Evolutionary conservation across 2,329 filamentous ascomycete species (phyloP), one percentile per base, ranked within the genome.

Genomic region (Cordyceps farinosa): DNA sequence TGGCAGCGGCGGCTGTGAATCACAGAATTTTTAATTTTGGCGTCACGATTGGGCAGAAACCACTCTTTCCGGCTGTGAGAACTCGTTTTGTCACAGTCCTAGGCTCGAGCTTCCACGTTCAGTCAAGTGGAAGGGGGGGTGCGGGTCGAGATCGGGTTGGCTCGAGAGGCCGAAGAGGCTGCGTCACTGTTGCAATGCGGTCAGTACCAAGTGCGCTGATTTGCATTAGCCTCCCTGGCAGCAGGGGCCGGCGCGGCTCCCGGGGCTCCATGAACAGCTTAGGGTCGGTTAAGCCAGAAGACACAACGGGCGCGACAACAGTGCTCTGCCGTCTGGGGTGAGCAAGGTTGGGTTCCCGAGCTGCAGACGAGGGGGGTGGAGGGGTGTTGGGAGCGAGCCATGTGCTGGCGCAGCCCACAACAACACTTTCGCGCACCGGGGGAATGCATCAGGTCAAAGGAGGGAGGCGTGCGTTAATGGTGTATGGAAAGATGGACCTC

Each of bases 21-120:
- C 83, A 86, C 83, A 83, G 84, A 83, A 77, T 83, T 80, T 80
- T 82, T 78, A 81, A n/a, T 40, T 22, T 56, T 50, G 15, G 36
- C 38, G 30, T 36, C 40, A 36, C 44, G 45, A 34, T 62, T 62
- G 60, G 60, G 60, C 60, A 44, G 60, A 61, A 53, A 61, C 40
- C 8, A 42, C 32, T 61, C 29, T 55, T 36, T 54, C 42, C 51
- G 45, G 60, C 52, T 56, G 59, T 17, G 32, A 55, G 34, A 48
- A 47, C 44, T 40, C 29, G 30, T 53, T 45, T 45, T 34, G 48
- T 48, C 29, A 53, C 48, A 22, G 50, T 61, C 30, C 32, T 40
- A 30, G 50, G 59, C 42, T 52, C 27, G 50, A 52, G 50, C 27
- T 61, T 54, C 50, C 59, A 48, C 40, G 59, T 61, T 61, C 50